phyloP scores from a whole-genome alignment of 108 stramenopile species.

The Fragilaria radians region DNA sequence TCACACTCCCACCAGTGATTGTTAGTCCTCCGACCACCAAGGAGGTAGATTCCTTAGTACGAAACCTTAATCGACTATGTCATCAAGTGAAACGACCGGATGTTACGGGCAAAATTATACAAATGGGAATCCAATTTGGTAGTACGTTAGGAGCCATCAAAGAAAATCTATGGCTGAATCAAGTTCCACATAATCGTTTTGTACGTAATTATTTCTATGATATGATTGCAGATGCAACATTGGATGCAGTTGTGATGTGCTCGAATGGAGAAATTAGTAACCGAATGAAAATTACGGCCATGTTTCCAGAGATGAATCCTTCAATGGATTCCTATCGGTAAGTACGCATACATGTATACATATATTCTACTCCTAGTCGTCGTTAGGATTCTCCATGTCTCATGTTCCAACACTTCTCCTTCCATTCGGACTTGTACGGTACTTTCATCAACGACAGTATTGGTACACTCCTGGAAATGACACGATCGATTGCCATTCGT shows the following conservation, averaged over 20 bases:
- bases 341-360: constrained; percentile 4
- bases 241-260: constrained; percentile 65
- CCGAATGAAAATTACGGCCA: constrained; percentile 65
- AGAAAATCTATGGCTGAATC: constrained; percentile 75
- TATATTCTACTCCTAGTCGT: neutral
- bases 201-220: constrained; percentile 80
- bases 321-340: constrained; percentile 77
- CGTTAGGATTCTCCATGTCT: too few relatives aligned
- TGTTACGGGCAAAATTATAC: constrained; percentile 74
- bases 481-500: constrained; percentile 56
- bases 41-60: constrained; percentile 62
- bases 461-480: constrained; percentile 75
- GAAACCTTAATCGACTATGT: constrained; percentile 63
- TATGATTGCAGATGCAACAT: constrained; percentile 57
- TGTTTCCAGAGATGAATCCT: constrained; percentile 88
- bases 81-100: constrained; percentile 54
- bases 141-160: constrained; percentile 46
- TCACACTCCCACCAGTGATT: constrained; percentile 29
- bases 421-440: too few relatives aligned
- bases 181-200: constrained; percentile 83
- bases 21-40: constrained; percentile 26
- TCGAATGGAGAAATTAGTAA: constrained; percentile 56
- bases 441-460: constrained; percentile 32
- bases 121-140: constrained; percentile 71
- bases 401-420: too few relatives aligned